Base-by-base conservation (phyloP, 768 basidiomycete genomes). In the Suillus subaureus region DNA sequence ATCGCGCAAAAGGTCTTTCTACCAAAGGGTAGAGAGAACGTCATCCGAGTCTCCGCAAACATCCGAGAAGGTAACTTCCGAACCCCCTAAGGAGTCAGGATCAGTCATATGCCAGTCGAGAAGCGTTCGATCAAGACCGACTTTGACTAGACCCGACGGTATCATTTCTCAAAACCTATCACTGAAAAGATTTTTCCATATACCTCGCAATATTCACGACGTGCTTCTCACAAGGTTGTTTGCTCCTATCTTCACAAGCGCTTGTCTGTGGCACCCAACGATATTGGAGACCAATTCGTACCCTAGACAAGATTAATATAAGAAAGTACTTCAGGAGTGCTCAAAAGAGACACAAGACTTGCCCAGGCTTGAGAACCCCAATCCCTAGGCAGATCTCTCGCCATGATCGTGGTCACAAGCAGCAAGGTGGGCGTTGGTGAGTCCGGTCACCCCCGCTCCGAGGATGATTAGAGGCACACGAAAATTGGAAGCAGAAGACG, bases 161-260 rank as follows among this genome's bases (percentile, higher is more conserved):
- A 81, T 79, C 81, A 83, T 77, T 63, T 79, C 75, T 81, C 83
- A 85, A n/a, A 85, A 72, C 61, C 79, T 83, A 67, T 84, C 74
- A 64, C 83, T 84, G 18, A 60, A 26, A 40, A 21, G 18, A 23
- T 39, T 58, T 40, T 11, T 60, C 42, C 18, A 40, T 60, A 28
- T 42, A 60, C 26, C 18, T 40, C 40, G 26, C 58, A 40, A 43
- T 51, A 23, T 12, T 9, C 47, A 16, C 21, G 51, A 26, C 6
- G 1, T 43, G 6, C 18, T 16, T 26, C 83, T 73, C 67, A 83
- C 83, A 82, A 84, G 37, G 83, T 79, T 31, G 68, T 61, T 51
- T 67, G 68, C 66, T 84, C 84, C 79, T 82, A 81, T 54, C 71
- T 67, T 37, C 74, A 66, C 21, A 74, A 70, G 37, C 77, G 75